Conservation (phyloP, 768 basidiomycete genomes). For the Butyriboletus loyo region DNA sequence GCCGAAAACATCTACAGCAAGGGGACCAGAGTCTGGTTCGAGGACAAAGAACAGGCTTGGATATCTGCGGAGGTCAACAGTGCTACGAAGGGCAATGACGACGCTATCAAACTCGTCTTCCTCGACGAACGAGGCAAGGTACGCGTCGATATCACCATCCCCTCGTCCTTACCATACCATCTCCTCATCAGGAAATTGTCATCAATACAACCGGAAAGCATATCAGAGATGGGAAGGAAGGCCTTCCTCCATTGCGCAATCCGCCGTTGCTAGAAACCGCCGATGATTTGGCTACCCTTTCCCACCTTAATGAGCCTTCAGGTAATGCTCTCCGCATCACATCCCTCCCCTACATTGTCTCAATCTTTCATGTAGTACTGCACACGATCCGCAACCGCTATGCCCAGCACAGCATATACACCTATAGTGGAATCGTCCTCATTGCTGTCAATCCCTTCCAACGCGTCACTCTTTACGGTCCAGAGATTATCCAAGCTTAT, state of each 20-base stretch:
- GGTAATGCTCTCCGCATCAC: conserved; percentile 48
- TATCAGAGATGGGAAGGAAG: conserved; percentile 75
- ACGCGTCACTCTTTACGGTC: conserved; percentile 94
- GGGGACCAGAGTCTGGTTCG: conserved; percentile 88
- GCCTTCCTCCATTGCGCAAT: conserved; percentile 90
- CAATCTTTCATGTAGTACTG: conserved; percentile 55
- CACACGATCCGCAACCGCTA: conserved; percentile 98
- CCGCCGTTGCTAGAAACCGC: conserved; percentile 95
- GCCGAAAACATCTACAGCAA: conserved; percentile 91
- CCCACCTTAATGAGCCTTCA: conserved; percentile 96
- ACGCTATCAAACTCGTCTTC: conserved; percentile 79
- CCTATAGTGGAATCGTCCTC: conserved; percentile 97
- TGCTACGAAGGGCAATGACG: conserved; percentile 62
- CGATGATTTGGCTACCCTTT: conserved; percentile 96
- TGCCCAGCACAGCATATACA: conserved; percentile 96
- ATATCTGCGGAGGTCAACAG: conserved; percentile 80
- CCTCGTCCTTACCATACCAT: neutral
- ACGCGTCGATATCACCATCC: conserved; percentile 17
- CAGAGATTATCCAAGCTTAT: conserved; percentile 97
- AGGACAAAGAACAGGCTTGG: conserved; percentile 94
- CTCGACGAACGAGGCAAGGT: conserved; percentile 93
- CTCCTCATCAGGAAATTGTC: conserved; percentile 58
- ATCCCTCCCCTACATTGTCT: neutral
- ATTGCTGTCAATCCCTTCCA: conserved; percentile 99
- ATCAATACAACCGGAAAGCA: conserved; percentile 78